Base-by-base conservation (phyloP, 768 basidiomycete species). In the Tulasnella sp. region DNA sequence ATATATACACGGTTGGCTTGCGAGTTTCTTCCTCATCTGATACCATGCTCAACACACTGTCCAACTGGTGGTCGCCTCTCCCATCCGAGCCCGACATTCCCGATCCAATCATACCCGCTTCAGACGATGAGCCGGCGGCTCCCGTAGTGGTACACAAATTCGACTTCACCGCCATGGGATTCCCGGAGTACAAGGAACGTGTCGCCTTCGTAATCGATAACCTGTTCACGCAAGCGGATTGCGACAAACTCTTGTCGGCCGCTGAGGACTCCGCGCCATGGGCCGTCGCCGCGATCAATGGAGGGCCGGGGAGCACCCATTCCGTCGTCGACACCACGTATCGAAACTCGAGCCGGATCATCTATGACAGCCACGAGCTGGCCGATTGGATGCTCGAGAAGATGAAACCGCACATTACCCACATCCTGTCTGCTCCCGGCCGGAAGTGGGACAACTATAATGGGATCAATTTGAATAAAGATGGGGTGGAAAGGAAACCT, bases 171-270 rank as follows among this genome's bases (percentile, higher is more conserved):
- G 55, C 41, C 21, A n/a, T 60, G 5, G 46, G 46, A 6, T 48
- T 60, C 14, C 59, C 59, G 9, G 59, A 60, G 39, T 60, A 60
- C 41, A 35, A 41, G 36, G 31, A 59, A 21, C 25, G 29, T 29
- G 45, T 42, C 31, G 59, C 57, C 31, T 43, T 60, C 23, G 57
- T 60, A n/a, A 61, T 60, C 59, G 59, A 60, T 19, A 60, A 60
- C 36, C 25, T 59, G 9, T 59, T 59, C 32, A 59, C 37, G 19
- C 36, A 36, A n/a, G 58, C 19, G 8, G 58, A 59, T 17, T 59
- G 58, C 57, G 40, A 15, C 6, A 49, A 50, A 19, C 57, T 59
- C 8, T 40, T 59, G n/a, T 14, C 31, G 23, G 54, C 54, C 23
- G 54, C 54, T 15, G 54, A 57, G 40, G 27, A 23, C 11, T 27